Conservation (phyloP, 495 filamentous ascomycete genomes). For the Thermothielavioides terrestris region DNA sequence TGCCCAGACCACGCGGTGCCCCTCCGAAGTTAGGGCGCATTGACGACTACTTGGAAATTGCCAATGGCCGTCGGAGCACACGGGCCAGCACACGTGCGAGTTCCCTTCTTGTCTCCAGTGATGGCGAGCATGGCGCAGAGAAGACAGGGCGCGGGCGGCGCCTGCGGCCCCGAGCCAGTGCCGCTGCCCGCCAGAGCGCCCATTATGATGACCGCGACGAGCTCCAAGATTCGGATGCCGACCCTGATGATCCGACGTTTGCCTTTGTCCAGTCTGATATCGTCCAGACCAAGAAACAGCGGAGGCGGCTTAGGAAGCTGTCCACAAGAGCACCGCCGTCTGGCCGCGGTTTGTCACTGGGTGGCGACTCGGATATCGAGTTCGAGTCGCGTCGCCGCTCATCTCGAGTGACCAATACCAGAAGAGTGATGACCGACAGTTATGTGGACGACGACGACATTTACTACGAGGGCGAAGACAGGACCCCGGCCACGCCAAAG, state of each 20-base stretch:
- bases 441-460: constrained; percentile 46
- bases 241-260: constrained; percentile 25
- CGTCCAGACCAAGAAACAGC: constrained; percentile 9
- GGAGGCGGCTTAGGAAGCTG: background rate
- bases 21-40: background rate
- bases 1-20: background rate
- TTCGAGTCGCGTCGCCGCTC: constrained; percentile 45
- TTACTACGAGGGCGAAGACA: constrained; percentile 51
- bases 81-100: constrained; percentile 20
- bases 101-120: constrained; percentile 16
- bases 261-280: constrained; percentile 36
- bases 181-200: background rate
- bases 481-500: constrained; percentile 38
- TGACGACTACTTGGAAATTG: background rate
- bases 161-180: constrained; percentile 1
- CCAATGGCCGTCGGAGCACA: constrained; percentile 5
- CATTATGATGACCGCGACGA: constrained; percentile 37
- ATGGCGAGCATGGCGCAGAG: constrained; percentile 5
- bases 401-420: constrained; percentile 36
- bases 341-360: background rate
- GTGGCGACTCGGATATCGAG: constrained; percentile 35
- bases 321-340: background rate
- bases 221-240: constrained; percentile 29
- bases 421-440: constrained; percentile 54
- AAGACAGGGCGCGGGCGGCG: background rate